Evolutionary conservation across 345 rosid genomes (phyloP).

Genomic region (Draba incana): DNA sequence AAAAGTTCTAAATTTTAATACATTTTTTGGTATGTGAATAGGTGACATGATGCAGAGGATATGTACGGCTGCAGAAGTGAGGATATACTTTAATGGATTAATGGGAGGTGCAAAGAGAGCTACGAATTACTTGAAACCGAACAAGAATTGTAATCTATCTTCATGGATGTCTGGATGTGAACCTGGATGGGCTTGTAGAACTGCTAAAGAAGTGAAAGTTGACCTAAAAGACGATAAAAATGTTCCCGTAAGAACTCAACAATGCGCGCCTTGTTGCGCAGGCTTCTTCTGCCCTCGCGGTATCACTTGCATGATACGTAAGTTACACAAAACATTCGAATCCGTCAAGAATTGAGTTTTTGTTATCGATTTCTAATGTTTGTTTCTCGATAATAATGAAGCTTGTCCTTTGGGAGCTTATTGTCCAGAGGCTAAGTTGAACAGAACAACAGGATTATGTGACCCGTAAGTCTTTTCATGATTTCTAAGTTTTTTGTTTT

Average conservation of each 20-base stretch:
- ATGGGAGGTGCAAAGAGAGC: slow-evolving; percentile 50
- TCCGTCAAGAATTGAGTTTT: not conserved
- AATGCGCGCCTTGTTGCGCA: slow-evolving; percentile 74
- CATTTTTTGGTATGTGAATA: slow-evolving; percentile 24
- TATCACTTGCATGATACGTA: slow-evolving; percentile 97
- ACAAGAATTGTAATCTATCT: slow-evolving; percentile 85
- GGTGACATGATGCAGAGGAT: slow-evolving; percentile 73
- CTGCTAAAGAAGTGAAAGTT: slow-evolving; percentile 45
- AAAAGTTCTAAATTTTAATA: not conserved
- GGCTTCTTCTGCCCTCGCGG: slow-evolving; percentile 99
- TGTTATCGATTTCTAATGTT: not conserved
- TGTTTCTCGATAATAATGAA: slow-evolving; percentile 38
- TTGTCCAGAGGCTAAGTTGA: slow-evolving; percentile 77
- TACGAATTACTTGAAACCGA: slow-evolving; percentile 63
- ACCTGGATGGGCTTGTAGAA: slow-evolving; percentile 96
- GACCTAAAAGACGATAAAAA: slow-evolving; percentile 59
- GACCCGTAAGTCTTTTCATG: slow-evolving; percentile 81
- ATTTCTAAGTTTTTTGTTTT: slow-evolving; percentile 6
- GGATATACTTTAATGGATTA: slow-evolving; percentile 72
- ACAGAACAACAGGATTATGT: slow-evolving; percentile 77
- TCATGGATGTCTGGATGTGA: slow-evolving; percentile 97
- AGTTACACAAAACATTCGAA: slow-evolving; percentile 42
- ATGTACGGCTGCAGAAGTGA: slow-evolving; percentile 90
- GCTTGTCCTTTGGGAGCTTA: slow-evolving; percentile 96
- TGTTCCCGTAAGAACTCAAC: slow-evolving; percentile 57